Conservation (phyloP, 148 eudicot genomes). For the Fagopyrum esculentum region DNA sequence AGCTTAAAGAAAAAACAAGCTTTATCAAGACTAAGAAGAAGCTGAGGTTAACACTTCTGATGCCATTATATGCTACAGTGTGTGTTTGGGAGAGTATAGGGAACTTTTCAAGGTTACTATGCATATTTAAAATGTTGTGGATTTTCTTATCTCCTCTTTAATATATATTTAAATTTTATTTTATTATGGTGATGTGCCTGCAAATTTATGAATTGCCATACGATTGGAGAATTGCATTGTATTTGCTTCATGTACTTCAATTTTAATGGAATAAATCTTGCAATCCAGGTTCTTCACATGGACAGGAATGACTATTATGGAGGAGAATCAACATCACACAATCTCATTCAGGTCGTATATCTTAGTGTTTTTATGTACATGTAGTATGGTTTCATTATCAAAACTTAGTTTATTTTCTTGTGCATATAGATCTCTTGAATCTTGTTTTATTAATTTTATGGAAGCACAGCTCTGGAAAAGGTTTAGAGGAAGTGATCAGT, state of each 20-base stretch:
- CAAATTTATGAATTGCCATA: not conserved
- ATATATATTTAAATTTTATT: too few relatives aligned
- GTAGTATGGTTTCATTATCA: not conserved
- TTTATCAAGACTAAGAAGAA: too few relatives aligned
- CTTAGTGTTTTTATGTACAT: not conserved
- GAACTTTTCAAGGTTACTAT: too few relatives aligned
- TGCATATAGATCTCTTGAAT: not conserved
- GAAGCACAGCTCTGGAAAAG: conserved; percentile 52
- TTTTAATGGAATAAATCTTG: conserved; percentile 4
- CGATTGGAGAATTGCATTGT: not conserved
- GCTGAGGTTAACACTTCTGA: too few relatives aligned
- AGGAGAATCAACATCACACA: conserved; percentile 52
- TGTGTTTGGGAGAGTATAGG: too few relatives aligned
- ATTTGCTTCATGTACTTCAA: not conserved
- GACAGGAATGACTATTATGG: conserved; percentile 61
- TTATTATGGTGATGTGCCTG: not conserved
- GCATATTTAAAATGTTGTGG: not conserved
- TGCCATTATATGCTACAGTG: too few relatives aligned
- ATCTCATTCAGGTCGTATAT: conserved; percentile 33
- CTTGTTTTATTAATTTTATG: not conserved
- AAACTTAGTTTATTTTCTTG: not conserved
- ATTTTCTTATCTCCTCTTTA: too few relatives aligned
- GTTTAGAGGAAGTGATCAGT: conserved; percentile 55
- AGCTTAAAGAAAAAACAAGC: too few relatives aligned
- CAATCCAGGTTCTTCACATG: conserved; percentile 47